Evolutionary conservation across 139 green algal genomes (phyloP), one percentile per base, ranked within the genome.

Genomic region (Picochlorum sp.): DNA sequence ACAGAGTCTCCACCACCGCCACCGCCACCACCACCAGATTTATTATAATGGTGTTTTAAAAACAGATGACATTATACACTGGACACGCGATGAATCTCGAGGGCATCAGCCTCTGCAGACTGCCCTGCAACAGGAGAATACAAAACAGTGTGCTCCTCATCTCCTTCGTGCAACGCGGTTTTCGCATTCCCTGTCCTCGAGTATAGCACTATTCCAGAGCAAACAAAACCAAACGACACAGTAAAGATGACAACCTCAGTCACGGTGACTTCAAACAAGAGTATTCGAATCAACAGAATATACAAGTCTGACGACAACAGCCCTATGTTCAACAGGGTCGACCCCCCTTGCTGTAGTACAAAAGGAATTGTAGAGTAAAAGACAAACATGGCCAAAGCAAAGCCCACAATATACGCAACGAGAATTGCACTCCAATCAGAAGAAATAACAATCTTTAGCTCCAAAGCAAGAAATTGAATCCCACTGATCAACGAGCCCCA

Each of bases 321-420:
- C 1, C 76, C 88, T 31, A 95, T 67, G 68, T 95, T 93, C 37
- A 95, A 67, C 20, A 90, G 63, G 0, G 85, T 79, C 7, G 82
- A 68, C 6, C 84, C 84, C 5, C 77, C 69, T 71, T 58, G 65
- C 11, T 70, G 31, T 23, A 88, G 69, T 61, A 81, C 73, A 18
- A 63, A 34, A 0, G 85, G 83, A 13, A 89, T 57, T 23, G 86
- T 41, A 15, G 71, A 65, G 59, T 84, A 86, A 70, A 92, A 92
- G 18, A 34, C 30, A 66, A 84, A 88, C 62, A 94, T 75, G 3
- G 78, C 60, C 4, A 62, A 4, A 1, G 62, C 65, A 63, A 86
- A 92, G 23, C 56, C 77, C 1, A 64, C 31, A 37, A 88, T 65
- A 6, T 75, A 69, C 16, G 16, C 59, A 13, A 78, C 14, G 4